Base-by-base conservation (phyloP, 2,329 filamentous ascomycete genomes). In the Pseudonectria foliicola region DNA sequence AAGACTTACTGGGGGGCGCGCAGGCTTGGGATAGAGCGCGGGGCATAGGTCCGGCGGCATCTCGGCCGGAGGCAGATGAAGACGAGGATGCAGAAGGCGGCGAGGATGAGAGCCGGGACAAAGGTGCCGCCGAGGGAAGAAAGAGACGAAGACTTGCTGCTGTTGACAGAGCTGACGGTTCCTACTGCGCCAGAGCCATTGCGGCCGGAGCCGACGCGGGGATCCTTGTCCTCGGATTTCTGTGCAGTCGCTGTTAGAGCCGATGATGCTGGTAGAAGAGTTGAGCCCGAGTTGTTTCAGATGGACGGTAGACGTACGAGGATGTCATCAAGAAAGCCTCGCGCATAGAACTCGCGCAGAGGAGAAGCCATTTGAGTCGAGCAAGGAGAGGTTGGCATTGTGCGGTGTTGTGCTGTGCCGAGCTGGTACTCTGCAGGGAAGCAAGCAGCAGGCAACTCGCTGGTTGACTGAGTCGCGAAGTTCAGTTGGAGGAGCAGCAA, bases 11-110 rank as follows among this genome's bases (percentile, higher is more conserved):
- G 49, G 33, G 61, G 59, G 5, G 69, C 59, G 11, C 68, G 65
- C 41, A 80, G 52, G 12, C 66, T 61, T 3, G 70, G 48, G 27
- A 75, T 60, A 1, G 67, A 63, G 35, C 75, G 64, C 3, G 75
- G 73, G 0, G 71, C 60, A 53, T 79, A 80, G 10, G 77, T 72
- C 23, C 74, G 67, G 21, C 57, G 60, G 31, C 60, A 63, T 33
- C 59, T 64, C n/a, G 60, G 62, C 11, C 75, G 67, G 29, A 73
- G 49, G 8, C 63, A 29, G 33, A 70, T 45, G 46, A 79, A 79
- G 34, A 72, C 55, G 40, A 64, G 24, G 25, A 76, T 35, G 40
- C 73, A 77, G 12, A 76, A 43, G 27, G 50, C 57, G 6, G 71
- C 60, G 49, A 72, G 75, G 36, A 75, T 50, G 42, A 65, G 46